These are phyloP conservation scores for Dovyalis caffra DNA, from an alignment of 345 rosid species.

Conservation along the genomic window DNA sequence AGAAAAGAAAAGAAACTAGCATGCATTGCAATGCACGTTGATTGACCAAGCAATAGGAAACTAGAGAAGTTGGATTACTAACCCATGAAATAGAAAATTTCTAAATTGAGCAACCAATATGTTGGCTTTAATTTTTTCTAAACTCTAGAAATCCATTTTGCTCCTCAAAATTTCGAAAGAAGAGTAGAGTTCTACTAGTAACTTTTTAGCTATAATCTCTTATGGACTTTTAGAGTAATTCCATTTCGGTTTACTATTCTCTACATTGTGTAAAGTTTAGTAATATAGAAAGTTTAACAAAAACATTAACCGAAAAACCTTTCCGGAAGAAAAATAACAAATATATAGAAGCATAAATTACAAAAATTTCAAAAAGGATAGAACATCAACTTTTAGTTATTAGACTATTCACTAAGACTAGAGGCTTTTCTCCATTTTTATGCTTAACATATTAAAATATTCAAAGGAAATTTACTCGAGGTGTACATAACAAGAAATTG, in stretches of 20 bases:
- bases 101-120: slow-evolving; percentile 63
- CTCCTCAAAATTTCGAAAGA: slow-evolving; percentile 37
- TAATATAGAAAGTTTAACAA: too few relatives aligned
- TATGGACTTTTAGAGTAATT: slow-evolving; percentile 28
- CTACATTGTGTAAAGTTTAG: slow-evolving; percentile 4
- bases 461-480: slow-evolving; percentile 42
- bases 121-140: slow-evolving; percentile 32
- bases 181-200: slow-evolving; percentile 44
- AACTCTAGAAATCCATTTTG: slow-evolving; percentile 14
- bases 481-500: slow-evolving; percentile 26
- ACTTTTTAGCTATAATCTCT: slow-evolving; percentile 42
- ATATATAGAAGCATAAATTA: neutral
- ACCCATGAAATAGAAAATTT: slow-evolving; percentile 46
- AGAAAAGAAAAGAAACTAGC: too few relatives aligned
- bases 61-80: too few relatives aligned
- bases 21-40: too few relatives aligned
- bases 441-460: slow-evolving; percentile 18
- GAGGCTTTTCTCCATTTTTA: slow-evolving; percentile 32
- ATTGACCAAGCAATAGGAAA: too few relatives aligned
- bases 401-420: slow-evolving; percentile 34
- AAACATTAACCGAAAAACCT: too few relatives aligned
- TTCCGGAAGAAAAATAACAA: neutral
- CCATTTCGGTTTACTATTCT: slow-evolving; percentile 19
- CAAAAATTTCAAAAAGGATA: neutral
- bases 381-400: slow-evolving; percentile 25